phyloP scores from a whole-genome alignment of 768 basidiomycete genomes.

The Phlegmacium glaucopus region DNA sequence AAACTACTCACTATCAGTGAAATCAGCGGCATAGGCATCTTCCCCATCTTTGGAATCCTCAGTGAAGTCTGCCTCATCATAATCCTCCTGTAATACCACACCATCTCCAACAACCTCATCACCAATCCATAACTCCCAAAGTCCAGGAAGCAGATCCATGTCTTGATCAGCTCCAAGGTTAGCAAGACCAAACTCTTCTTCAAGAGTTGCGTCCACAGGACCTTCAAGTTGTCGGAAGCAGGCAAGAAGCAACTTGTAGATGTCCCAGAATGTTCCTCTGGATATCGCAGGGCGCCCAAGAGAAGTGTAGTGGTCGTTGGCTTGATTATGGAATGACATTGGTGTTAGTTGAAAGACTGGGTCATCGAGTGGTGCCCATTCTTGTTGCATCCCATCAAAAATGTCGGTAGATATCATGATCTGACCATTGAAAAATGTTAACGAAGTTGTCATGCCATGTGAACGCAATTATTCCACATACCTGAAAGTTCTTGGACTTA shows the following conservation, averaged over 20 bases:
- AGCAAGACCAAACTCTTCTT: neutral
- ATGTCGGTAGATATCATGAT: neutral
- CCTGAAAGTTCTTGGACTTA: neutral
- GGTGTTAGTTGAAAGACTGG: neutral
- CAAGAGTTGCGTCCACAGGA: neutral
- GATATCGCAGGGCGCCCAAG: neutral
- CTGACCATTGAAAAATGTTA: neutral
- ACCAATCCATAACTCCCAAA: neutral
- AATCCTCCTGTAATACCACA: neutral
- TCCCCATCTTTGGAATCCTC: neutral
- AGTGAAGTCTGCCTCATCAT: neutral
- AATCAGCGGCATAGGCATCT: neutral
- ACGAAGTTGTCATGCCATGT: neutral
- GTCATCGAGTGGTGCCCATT: neutral
- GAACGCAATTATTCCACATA: neutral
- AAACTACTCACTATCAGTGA: too few relatives aligned
- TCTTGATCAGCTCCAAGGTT: neutral
- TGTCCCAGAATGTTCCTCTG: neutral
- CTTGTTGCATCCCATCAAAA: neutral
- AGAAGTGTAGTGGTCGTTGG: neutral
- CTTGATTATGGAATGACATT: neutral
- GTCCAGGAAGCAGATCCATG: neutral
- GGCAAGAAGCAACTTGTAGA: neutral
- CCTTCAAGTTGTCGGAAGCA: neutral
- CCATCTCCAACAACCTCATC: neutral